Conservation (phyloP, 2,329 filamentous ascomycete genomes). For the Nemania bipapillata region DNA sequence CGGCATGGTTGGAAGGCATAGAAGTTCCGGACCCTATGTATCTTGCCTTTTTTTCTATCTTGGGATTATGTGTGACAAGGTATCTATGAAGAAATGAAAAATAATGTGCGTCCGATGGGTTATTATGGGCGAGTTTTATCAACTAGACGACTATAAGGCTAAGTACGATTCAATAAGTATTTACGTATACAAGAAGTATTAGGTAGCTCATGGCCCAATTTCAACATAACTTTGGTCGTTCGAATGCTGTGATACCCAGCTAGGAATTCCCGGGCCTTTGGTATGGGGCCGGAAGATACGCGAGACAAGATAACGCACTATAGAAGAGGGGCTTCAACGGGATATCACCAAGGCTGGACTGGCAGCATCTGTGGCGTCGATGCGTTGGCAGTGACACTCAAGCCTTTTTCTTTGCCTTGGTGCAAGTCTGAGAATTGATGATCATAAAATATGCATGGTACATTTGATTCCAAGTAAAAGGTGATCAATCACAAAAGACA, state of each 20-base stretch:
- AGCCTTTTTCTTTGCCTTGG: neutral
- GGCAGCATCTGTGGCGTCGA: neutral
- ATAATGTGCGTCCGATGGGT: neutral
- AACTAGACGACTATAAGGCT: neutral
- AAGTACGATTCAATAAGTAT: neutral
- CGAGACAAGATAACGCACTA: slow-evolving; percentile 17
- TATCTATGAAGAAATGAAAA: neutral
- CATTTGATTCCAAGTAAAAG: neutral
- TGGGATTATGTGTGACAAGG: neutral
- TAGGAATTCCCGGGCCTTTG: slow-evolving; percentile 8
- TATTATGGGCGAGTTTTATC: neutral
- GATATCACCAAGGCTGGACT: neutral
- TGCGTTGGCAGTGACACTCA: neutral
- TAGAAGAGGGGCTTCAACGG: neutral
- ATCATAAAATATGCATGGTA: neutral
- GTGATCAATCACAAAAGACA: neutral
- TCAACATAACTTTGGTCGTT: slow-evolving; percentile 1
- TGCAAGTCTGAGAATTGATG: neutral
- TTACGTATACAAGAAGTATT: neutral
- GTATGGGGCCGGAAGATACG: neutral
- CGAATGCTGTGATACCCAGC: neutral
- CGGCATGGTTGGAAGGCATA: neutral
- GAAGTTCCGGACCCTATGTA: neutral
- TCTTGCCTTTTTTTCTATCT: neutral
- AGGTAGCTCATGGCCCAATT: neutral